Evolutionary conservation across 202 grass and related monocot genomes (phyloP).

Genomic region (Elaeis oleifera): DNA sequence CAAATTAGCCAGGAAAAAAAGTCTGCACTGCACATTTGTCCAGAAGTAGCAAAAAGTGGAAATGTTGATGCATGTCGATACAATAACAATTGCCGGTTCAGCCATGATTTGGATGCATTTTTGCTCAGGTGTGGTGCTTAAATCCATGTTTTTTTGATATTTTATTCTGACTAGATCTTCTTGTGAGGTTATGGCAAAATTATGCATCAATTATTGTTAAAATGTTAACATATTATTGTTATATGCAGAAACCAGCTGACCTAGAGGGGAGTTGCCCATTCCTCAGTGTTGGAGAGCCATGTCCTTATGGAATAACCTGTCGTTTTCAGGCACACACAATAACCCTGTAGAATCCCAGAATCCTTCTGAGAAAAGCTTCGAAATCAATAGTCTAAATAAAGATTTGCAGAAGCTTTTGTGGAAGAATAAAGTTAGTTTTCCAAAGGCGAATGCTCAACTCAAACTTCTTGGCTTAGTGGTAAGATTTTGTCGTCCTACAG

Average conservation of each 20-base stretch:
- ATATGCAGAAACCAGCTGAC: constrained; percentile 74
- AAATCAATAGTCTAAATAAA: constrained; percentile 74
- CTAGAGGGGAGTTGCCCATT: constrained; percentile 83
- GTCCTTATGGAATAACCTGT: constrained; percentile 74
- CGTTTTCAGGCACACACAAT: constrained; percentile 63
- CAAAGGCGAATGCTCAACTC: constrained; percentile 71
- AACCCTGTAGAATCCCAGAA: constrained; percentile 29
- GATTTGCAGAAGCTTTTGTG: constrained; percentile 84
- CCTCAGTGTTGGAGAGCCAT: constrained; percentile 29
- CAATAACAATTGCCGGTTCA: constrained; percentile 67
- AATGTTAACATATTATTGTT: constrained; percentile 5
- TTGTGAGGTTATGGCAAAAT: background rate
- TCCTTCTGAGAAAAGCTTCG: constrained; percentile 26
- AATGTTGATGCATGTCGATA: constrained; percentile 62
- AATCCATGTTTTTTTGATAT: background rate
- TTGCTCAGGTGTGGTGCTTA: constrained; percentile 53
- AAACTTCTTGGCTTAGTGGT: constrained; percentile 94
- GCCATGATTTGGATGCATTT: constrained; percentile 75
- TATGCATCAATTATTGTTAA: constrained; percentile 19
- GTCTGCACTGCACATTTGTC: constrained; percentile 62
- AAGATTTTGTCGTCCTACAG: background rate
- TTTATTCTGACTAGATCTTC: background rate
- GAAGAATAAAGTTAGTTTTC: constrained; percentile 85
- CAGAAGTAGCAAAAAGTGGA: constrained; percentile 61
- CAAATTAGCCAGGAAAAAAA: constrained; percentile 46